Conservation (phyloP, 768 basidiomycete genomes). For the Calvatia gigantea region DNA sequence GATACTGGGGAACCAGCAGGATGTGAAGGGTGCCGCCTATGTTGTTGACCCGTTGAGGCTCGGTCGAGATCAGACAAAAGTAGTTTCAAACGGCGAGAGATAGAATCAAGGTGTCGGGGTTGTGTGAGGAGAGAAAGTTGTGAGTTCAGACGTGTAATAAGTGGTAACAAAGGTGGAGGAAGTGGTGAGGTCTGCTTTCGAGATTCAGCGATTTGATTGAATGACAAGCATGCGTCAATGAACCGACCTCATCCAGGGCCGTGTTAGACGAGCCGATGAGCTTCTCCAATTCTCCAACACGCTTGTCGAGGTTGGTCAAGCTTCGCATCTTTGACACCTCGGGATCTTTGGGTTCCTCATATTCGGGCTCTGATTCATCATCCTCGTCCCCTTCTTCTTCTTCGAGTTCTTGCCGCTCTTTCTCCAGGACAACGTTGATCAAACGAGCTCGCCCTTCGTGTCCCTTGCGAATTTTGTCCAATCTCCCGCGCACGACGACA, state of each 20-base stretch:
- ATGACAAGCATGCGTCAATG: not conserved
- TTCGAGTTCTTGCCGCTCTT: conserved; percentile 20
- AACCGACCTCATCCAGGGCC: conserved; percentile 75
- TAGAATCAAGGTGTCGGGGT: conserved; percentile 93
- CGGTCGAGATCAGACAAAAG: conserved; percentile 92
- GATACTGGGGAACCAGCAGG: conserved; percentile 25
- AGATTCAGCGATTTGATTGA: not conserved
- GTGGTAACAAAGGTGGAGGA: conserved; percentile 77
- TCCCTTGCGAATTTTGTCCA: conserved; percentile 64
- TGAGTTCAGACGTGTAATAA: conserved; percentile 76
- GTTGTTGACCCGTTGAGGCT: conserved; percentile 52
- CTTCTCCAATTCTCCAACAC: conserved; percentile 81
- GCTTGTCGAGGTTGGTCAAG: conserved; percentile 74
- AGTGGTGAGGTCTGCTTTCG: conserved; percentile 59
- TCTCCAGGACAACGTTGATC: conserved; percentile 53
- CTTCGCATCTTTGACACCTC: conserved; percentile 40
- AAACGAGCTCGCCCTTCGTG: conserved; percentile 65
- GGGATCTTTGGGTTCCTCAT: conserved; percentile 12
- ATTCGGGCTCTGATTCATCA: conserved; percentile 5
- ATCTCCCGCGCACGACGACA: conserved; percentile 66
- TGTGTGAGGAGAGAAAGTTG: conserved; percentile 89
- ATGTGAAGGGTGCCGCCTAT: conserved; percentile 43
- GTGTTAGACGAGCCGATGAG: conserved; percentile 79
- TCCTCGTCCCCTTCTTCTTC: conserved; percentile 11
- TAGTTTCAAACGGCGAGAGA: conserved; percentile 90